Conservation (phyloP, 495 filamentous ascomycete genomes). For the Aspergillus leporis region DNA sequence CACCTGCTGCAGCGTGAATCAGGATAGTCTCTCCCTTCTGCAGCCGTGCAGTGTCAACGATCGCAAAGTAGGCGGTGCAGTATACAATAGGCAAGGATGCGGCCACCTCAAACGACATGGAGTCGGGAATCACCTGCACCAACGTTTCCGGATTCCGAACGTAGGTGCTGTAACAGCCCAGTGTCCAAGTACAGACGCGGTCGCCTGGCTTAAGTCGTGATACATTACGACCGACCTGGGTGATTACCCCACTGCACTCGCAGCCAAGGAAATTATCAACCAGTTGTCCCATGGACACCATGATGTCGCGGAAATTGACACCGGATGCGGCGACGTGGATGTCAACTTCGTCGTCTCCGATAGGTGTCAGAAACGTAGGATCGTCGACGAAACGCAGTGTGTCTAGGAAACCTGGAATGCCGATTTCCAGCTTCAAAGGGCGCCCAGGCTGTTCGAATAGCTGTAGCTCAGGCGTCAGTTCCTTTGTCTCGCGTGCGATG, state of each 20-base stretch:
- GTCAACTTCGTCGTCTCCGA: slow-evolving; percentile 23
- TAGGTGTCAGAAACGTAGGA: slow-evolving; percentile 6
- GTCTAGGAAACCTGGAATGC: slow-evolving; percentile 14
- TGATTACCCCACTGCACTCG: slow-evolving; percentile 46
- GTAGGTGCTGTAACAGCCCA: neutral
- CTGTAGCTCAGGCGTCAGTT: neutral
- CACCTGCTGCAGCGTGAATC: too few relatives aligned
- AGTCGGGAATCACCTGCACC: neutral
- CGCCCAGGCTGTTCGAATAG: neutral
- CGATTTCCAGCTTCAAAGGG: slow-evolving; percentile 1
- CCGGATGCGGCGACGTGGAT: slow-evolving; percentile 30
- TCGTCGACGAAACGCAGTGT: slow-evolving; percentile 19
- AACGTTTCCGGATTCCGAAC: neutral
- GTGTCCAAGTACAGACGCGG: slow-evolving; percentile 28
- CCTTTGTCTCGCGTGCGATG: neutral
- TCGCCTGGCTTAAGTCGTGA: slow-evolving; percentile 39
- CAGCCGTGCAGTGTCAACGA: neutral
- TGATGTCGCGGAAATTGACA: slow-evolving; percentile 47
- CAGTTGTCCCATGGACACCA: slow-evolving; percentile 36
- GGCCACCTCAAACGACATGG: neutral
- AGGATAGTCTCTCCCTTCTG: neutral
- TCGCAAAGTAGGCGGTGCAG: neutral
- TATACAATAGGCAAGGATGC: neutral
- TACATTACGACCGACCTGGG: slow-evolving; percentile 2
- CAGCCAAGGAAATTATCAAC: slow-evolving; percentile 30